A percentile compares a stretch with the other conserved stretches of the same genome.
Evolutionary conservation across 768 basidiomycete species (phyloP).

Genomic region (Tephrocybe sp.): DNA sequence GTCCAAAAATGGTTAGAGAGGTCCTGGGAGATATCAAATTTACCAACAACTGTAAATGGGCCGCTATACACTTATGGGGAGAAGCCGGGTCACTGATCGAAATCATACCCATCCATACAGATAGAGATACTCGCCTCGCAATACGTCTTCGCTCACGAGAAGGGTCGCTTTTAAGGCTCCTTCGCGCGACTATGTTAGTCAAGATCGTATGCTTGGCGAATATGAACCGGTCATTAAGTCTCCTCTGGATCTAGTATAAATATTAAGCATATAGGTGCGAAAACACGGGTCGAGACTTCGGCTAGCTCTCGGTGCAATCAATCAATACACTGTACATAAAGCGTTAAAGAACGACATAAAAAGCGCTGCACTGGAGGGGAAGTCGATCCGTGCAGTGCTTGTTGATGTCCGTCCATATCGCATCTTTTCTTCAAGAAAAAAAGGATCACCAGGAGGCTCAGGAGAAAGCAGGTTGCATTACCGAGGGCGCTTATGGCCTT

Average conservation of each 20-base stretch:
- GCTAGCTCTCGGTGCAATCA: slow-evolving; percentile 17
- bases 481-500: not conserved
- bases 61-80: slow-evolving; percentile 22
- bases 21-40: slow-evolving; percentile 21
- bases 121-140: slow-evolving; percentile 12
- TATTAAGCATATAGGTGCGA: slow-evolving; percentile 13
- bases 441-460: no score
- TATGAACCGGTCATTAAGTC: slow-evolving; percentile 19
- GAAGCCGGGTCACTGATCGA: slow-evolving; percentile 22
- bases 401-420: slow-evolving; percentile 19
- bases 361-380: slow-evolving; percentile 9
- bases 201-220: slow-evolving; percentile 13
- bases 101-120: slow-evolving; percentile 16
- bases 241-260: no score
- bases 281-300: slow-evolving; percentile 15
- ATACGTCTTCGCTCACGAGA: slow-evolving; percentile 12
- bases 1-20: slow-evolving; percentile 44
- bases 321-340: slow-evolving; percentile 20
- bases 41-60: slow-evolving; percentile 24
- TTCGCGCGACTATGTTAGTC: slow-evolving; percentile 16
- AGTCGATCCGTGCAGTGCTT: slow-evolving; percentile 6
- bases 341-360: slow-evolving; percentile 16
- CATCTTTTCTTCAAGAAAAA: slow-evolving; percentile 15
- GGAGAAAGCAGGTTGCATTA: not conserved
- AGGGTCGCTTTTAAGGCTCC: slow-evolving; percentile 13